A percentile compares a stretch with the other conserved stretches of the same genome.
phyloP scores from a whole-genome alignment of 1,284 basidiomycete genomes.

The Rhizopogon hawkerae region DNA sequence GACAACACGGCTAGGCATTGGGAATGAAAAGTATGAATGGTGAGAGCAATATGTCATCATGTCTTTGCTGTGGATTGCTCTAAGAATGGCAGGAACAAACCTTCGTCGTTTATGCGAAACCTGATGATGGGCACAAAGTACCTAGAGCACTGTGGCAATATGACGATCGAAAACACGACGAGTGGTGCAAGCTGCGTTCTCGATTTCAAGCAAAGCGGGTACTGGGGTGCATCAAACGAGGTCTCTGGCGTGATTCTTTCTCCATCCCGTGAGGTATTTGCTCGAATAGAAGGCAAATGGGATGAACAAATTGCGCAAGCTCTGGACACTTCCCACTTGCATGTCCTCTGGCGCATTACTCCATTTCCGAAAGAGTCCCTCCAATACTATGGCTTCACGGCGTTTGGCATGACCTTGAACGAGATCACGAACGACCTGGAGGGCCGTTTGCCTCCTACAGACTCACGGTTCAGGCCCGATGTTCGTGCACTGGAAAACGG shows the following conservation, averaged over 20 bases:
- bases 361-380: constrained; percentile 68
- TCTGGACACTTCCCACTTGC: constrained; percentile 60
- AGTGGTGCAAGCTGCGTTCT: constrained; percentile 54
- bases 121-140: constrained; percentile 87
- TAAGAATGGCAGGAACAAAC: constrained; percentile 54
- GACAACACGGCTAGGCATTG: constrained; percentile 55
- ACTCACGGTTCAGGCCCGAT: constrained; percentile 81
- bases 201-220: constrained; percentile 79
- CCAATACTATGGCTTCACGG: constrained; percentile 78
- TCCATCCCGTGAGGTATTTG: constrained; percentile 42
- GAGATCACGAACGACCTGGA: constrained; percentile 69
- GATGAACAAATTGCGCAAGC: constrained; percentile 66
- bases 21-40: constrained; percentile 62
- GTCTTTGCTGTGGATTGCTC: neutral
- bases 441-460: constrained; percentile 69
- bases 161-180: constrained; percentile 59
- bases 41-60: constrained; percentile 21
- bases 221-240: constrained; percentile 72
- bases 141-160: constrained; percentile 71
- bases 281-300: constrained; percentile 76
- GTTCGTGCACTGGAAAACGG: constrained; percentile 83
- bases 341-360: constrained; percentile 65
- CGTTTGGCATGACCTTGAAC: constrained; percentile 74
- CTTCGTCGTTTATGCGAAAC: constrained; percentile 83
- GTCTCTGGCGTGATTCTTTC: constrained; percentile 58